Evolutionary conservation across 495 filamentous ascomycete genomes (phyloP), one percentile per base, ranked within the genome.

Genomic region (Tuber magnatum): DNA sequence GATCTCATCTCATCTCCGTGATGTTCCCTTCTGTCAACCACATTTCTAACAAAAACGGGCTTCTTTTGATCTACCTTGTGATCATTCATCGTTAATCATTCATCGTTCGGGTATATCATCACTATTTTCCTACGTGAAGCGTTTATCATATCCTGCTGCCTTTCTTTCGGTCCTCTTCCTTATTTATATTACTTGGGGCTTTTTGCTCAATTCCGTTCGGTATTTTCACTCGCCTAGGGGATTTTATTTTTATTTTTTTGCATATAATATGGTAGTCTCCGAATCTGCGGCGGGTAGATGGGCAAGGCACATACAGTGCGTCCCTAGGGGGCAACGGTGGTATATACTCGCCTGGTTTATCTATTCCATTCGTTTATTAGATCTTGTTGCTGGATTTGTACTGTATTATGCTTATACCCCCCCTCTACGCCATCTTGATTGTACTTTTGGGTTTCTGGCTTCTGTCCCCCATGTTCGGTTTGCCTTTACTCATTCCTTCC

Each of bases 21-120:
- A 22, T 56, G 48, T 56, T 32, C 56, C 28, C 10, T 32, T 18
- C 56, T 65, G 12, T 65, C 56, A 35, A 65, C 56, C 28, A 65
- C 56, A 35, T 32, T 65, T 65, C 28, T 65, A 65, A 65, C 56
- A 65, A 65, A 65, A 65, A 65, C 28, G 28, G 56, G 56, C 56
- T 32, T 28, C 28, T 65, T 35, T 65, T 35, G 56, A 35, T 32
- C 56, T 65, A 65, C 56, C n/a, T 14, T 61, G 10, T 46, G 18
- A 46, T 46, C 43, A 46, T 46, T 65, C 16, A 12, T 46, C 43
- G 16, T 46, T 65, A 4, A 12, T 65, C 56, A 65, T 35, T 65
- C 56, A 65, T 35, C 56, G 6, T 65, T 65, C 56, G 56, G 56
- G 28, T 28, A 35, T 61, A 65, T 65, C 28, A 35, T 65, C 12